phyloP scores from a whole-genome alignment of 2,329 filamentous ascomycete species.

The Lachnellula willkommii region DNA sequence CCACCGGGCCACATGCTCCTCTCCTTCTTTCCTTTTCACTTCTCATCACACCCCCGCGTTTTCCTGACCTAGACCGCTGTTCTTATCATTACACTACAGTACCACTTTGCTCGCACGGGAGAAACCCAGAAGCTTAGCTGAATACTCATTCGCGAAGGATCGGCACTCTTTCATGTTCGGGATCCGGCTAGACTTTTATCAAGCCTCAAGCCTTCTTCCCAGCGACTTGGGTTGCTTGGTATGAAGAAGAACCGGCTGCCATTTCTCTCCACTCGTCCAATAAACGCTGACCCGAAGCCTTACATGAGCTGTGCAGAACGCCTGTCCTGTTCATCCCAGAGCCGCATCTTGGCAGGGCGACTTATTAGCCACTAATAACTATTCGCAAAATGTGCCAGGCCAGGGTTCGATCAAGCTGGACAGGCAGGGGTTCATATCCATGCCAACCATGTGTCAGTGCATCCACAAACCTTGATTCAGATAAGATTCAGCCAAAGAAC shows the following conservation, averaged over 20 bases:
- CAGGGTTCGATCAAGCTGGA: not conserved
- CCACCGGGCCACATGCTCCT: not conserved
- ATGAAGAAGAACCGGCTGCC: not conserved
- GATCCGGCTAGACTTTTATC: not conserved
- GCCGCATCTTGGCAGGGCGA: slow-evolving; percentile 7
- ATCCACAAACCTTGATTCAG: slow-evolving; percentile 14
- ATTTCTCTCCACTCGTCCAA: not conserved
- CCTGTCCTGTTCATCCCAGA: slow-evolving; percentile 1
- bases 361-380: slow-evolving; percentile 2
- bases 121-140: not conserved
- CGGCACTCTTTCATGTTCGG: not conserved
- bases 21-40: not conserved
- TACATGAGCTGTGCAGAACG: slow-evolving; percentile 1
- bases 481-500: slow-evolving; percentile 21
- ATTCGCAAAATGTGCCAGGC: not conserved
- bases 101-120: not conserved
- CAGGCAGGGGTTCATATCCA: slow-evolving; percentile 1
- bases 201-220: not conserved
- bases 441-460: slow-evolving; percentile 8
- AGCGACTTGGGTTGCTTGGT: not conserved
- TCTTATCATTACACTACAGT: not conserved
- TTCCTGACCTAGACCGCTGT: not conserved
- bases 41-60: not conserved
- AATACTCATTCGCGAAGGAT: not conserved
- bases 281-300: not conserved